A percentile compares a stretch with the other conserved stretches of the same genome.
Conservation (phyloP, 768 basidiomycete genomes). For the Sistotremastrum niveocremeum region DNA sequence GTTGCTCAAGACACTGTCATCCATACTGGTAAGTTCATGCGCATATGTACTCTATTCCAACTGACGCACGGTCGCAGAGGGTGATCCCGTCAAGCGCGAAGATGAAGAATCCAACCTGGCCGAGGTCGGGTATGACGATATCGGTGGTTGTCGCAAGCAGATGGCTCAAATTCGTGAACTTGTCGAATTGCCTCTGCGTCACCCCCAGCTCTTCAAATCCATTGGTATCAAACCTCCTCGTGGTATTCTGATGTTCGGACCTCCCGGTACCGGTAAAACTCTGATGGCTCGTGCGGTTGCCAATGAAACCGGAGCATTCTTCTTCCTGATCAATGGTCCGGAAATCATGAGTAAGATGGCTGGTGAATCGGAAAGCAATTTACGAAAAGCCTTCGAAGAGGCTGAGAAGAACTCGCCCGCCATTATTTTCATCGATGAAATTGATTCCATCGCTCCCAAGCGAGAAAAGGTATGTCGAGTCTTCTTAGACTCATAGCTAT, state of each 20-base stretch:
- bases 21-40: slow-evolving; percentile 50
- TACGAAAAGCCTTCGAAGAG: slow-evolving; percentile 98
- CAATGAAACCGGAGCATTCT: slow-evolving; percentile 99
- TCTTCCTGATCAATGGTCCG: slow-evolving; percentile 99
- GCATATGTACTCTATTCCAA: not conserved
- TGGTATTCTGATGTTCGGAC: slow-evolving; percentile 97
- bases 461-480: slow-evolving; percentile 75
- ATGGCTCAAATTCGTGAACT: slow-evolving; percentile 99
- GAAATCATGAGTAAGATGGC: slow-evolving; percentile 99
- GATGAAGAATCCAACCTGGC: slow-evolving; percentile 94
- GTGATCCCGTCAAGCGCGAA: slow-evolving; percentile 96
- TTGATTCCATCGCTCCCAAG: slow-evolving; percentile 98
- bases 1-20: slow-evolving; percentile 99
- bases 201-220: slow-evolving; percentile 98
- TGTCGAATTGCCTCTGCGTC: slow-evolving; percentile 93
- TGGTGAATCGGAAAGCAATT: slow-evolving; percentile 93
- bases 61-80: slow-evolving; percentile 41
- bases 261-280: slow-evolving; percentile 98
- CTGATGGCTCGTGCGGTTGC: slow-evolving; percentile 99
- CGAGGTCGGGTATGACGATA: slow-evolving; percentile 98
- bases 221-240: slow-evolving; percentile 99
- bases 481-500: slow-evolving; percentile 2
- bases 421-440: slow-evolving; percentile 99
- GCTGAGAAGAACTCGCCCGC: slow-evolving; percentile 99
- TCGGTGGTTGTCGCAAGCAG: slow-evolving; percentile 98